These are phyloP conservation scores for Skeletonema menzelii DNA, from an alignment of 108 stramenopile species.

Conservation along the genomic window DNA sequence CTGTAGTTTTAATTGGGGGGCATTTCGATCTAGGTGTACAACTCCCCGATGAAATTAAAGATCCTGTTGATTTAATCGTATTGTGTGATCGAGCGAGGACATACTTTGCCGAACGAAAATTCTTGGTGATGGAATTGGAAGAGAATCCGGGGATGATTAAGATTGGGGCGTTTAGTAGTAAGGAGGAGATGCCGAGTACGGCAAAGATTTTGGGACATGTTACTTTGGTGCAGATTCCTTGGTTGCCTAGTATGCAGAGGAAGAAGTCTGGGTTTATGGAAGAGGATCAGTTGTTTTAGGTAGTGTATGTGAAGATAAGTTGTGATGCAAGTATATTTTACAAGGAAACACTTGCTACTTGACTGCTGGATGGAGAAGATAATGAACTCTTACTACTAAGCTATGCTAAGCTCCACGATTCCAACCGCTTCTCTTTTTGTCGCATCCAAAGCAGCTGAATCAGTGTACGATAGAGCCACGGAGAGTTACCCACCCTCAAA, in stretches of 20 bases:
- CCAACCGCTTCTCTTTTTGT: too few species aligned
- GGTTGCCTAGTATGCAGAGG: conserved; percentile 84
- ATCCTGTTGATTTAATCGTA: conserved; percentile 78
- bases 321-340: too few species aligned
- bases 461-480: too few species aligned
- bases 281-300: conserved; percentile 67
- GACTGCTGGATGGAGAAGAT: too few species aligned
- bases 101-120: conserved; percentile 75
- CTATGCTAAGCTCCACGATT: too few species aligned
- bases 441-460: too few species aligned
- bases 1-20: conserved; percentile 84
- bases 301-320: too few species aligned
- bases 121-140: conserved; percentile 65
- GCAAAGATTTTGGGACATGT: conserved; percentile 78
- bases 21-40: conserved; percentile 62
- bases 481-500: too few species aligned
- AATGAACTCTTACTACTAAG: too few species aligned
- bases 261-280: conserved; percentile 87
- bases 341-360: too few species aligned
- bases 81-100: conserved; percentile 69
- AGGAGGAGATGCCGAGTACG: conserved; percentile 57
- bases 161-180: conserved; percentile 68
- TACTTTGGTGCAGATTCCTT: conserved; percentile 80
- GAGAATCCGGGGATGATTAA: conserved; percentile 39
- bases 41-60: conserved; percentile 61